Percentiles rank a stretch among this genome's conserved stretches.
Evolutionary conservation across 768 basidiomycete genomes (phyloP).

Genomic region (Boletus rufocinnamomeus): DNA sequence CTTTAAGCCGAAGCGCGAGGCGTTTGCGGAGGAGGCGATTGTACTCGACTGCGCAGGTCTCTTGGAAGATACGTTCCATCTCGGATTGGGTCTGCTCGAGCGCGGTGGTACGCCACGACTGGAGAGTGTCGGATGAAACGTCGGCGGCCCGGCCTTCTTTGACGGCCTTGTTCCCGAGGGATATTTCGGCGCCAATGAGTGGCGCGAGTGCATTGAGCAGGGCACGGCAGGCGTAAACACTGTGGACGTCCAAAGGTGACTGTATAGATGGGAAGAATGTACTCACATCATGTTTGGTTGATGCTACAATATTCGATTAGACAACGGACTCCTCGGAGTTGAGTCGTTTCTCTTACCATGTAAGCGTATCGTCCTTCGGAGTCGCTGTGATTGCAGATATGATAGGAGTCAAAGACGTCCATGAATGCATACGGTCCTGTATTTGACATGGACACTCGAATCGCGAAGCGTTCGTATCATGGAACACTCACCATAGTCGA

Average conservation of each 20-base stretch:
- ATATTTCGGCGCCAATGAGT: constrained; percentile 80
- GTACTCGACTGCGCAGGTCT: constrained; percentile 65
- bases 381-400: constrained; percentile 93
- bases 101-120: constrained; percentile 63
- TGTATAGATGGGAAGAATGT: background rate
- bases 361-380: constrained; percentile 78
- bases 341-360: constrained; percentile 36
- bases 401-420: constrained; percentile 84
- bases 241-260: constrained; percentile 30
- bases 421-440: constrained; percentile 91
- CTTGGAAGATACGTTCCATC: constrained; percentile 60
- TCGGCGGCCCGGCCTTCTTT: constrained; percentile 64
- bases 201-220: constrained; percentile 79
- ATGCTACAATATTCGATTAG: constrained; percentile 39
- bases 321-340: background rate
- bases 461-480: background rate
- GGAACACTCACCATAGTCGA: constrained; percentile 61
- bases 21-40: constrained; percentile 74
- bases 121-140: constrained; percentile 51
- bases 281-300: constrained; percentile 82
- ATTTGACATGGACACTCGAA: constrained; percentile 2
- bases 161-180: constrained; percentile 49
- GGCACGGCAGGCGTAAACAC: constrained; percentile 77
- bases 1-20: constrained; percentile 66
- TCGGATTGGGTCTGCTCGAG: constrained; percentile 55